Evolutionary conservation across 2,329 filamentous ascomycete species (phyloP).

Genomic region (Alternaria arbusti): DNA sequence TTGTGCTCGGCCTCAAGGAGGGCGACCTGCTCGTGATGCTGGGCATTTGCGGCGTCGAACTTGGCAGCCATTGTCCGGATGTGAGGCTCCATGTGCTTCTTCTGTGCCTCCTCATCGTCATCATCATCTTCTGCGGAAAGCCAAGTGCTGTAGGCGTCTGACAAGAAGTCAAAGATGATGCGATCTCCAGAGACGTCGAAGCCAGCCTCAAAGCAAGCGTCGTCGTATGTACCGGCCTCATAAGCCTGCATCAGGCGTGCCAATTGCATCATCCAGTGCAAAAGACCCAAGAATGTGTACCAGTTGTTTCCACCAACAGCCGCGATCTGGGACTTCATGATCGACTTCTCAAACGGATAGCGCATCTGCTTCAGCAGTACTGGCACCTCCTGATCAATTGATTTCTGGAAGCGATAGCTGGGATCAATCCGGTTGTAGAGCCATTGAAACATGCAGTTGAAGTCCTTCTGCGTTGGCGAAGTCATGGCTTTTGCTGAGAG

Average conservation of each 20-base stretch:
- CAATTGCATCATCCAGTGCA: constrained; percentile 99
- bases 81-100: constrained; percentile 76
- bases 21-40: constrained; percentile 82
- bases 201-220: constrained; percentile 86
- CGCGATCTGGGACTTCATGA: constrained; percentile 93
- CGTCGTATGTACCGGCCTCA: constrained; percentile 78
- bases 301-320: constrained; percentile 97
- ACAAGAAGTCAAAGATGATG: constrained; percentile 93
- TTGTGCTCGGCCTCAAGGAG: constrained; percentile 87
- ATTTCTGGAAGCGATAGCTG: constrained; percentile 89
- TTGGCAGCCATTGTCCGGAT: constrained; percentile 85
- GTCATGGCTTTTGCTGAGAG: constrained; percentile 90
- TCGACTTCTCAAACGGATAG: constrained; percentile 93
- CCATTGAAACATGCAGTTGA: constrained; percentile 98
- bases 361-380: constrained; percentile 90
- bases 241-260: constrained; percentile 93
- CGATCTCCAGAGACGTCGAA: constrained; percentile 87
- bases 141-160: constrained; percentile 91
- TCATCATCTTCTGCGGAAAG: constrained; percentile 76
- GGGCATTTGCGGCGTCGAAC: constrained; percentile 84
- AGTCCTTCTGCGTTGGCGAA: constrained; percentile 97
- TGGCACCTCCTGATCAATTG: constrained; percentile 93
- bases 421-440: constrained; percentile 96
- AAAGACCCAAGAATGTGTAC: constrained; percentile 88
- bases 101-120: constrained; percentile 79